These are phyloP conservation scores for Clarireedia monteithiana DNA, from an alignment of 2,329 filamentous ascomycete genomes.

Conservation along the genomic window DNA sequence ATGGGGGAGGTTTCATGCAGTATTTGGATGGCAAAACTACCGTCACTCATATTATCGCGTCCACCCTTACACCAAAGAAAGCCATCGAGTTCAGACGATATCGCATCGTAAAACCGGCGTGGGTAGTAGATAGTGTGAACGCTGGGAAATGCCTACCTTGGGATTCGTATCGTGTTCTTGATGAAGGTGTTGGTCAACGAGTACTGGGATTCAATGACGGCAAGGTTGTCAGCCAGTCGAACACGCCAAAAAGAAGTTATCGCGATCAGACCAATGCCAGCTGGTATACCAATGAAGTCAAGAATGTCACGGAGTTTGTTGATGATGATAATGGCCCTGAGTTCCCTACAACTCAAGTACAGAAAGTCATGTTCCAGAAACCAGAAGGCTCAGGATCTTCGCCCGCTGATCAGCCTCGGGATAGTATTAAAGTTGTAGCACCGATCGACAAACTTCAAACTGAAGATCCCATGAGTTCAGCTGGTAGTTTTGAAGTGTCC, in stretches of 20 bases:
- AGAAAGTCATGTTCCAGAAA: slow-evolving; percentile 10
- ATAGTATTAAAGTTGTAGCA: slow-evolving; percentile 5
- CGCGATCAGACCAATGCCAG: slow-evolving; percentile 73
- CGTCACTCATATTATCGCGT: slow-evolving; percentile 93
- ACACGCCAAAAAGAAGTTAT: slow-evolving; percentile 57
- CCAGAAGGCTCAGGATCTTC: slow-evolving; percentile 1
- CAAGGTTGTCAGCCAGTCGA: slow-evolving; percentile 58
- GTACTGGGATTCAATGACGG: slow-evolving; percentile 57
- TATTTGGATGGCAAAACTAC: slow-evolving; percentile 92
- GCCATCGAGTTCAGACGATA: slow-evolving; percentile 80
- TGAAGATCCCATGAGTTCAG: slow-evolving; percentile 12
- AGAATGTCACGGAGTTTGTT: slow-evolving; percentile 33
- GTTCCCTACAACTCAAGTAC: slow-evolving; percentile 20
- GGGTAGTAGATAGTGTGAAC: slow-evolving; percentile 83
- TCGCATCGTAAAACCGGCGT: slow-evolving; percentile 87
- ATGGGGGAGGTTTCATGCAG: slow-evolving; percentile 93
- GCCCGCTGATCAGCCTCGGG: not conserved
- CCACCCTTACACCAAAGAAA: slow-evolving; percentile 86
- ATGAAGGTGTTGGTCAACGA: slow-evolving; percentile 77
- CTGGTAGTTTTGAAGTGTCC: slow-evolving; percentile 26
- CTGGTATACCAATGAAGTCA: slow-evolving; percentile 73
- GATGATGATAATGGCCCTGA: slow-evolving; percentile 35
- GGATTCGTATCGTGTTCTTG: slow-evolving; percentile 75
- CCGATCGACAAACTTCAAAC: not conserved
- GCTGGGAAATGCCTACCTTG: slow-evolving; percentile 79